Base-by-base conservation (phyloP, 2,329 filamentous ascomycete genomes). In the Tolypocladium guangdongense region DNA sequence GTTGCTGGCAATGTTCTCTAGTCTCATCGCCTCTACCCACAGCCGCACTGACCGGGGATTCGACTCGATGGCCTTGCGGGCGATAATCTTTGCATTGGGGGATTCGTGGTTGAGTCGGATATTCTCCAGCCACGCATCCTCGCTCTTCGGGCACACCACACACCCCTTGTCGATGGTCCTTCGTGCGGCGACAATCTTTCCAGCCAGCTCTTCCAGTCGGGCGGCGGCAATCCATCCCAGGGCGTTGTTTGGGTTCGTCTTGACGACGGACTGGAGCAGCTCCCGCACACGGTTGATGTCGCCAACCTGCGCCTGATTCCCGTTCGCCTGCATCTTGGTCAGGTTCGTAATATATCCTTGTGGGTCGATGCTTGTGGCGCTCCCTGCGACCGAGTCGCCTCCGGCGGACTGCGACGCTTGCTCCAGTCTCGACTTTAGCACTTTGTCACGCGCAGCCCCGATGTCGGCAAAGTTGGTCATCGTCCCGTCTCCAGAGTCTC, bases 391-490 rank as follows among this genome's bases (percentile, higher is more conserved):
- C 5, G 86, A 82, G 14, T 81, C 84, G 20, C 80, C 83, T 11
- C 74, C 74, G 32, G 84, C 82, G 22, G 78, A 84, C 58, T 86
- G 81, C 5, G 89, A 91, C 8, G 90, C 91, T 66, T 95, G 88
- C 63, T 97, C 92, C 43, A 99, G 77, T 60, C 89, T 85, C n/a
- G 95, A 92, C 67, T 96, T 87, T 52, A 99, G 79, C 41, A 96
- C 93, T 70, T 96, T 96, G 74, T 96, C 90, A 73, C 93, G 84
- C 22, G 93, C 95, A 46, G 91, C 90, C 70, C 95, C 93, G 58
- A 99, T 97, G 68, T 96, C 88, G 46, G 92, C 92, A 67, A 99
- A 99, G 67, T 99, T 96, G 12, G 92, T 99, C 82, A 96, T 93
- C 1, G 90, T 95, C 2, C 92, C 91, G 63, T 96, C 90, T 54